Conservation (phyloP, 2,329 filamentous ascomycete genomes). For the Colletotrichum sp. region DNA sequence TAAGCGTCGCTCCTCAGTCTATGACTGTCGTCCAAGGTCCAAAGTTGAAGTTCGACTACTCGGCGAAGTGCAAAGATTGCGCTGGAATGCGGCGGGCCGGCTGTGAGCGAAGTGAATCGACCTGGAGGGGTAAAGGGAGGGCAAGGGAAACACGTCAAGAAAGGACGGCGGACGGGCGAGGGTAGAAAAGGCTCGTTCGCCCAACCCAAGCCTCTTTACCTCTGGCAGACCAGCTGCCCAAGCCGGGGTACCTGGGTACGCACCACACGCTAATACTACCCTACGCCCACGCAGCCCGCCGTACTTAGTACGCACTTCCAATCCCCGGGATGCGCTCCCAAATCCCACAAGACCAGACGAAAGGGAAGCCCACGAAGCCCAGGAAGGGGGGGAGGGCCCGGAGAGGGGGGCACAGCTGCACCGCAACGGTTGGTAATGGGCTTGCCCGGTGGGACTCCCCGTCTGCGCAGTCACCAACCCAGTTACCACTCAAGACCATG, state of each 20-base stretch:
- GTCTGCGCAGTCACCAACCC: background rate
- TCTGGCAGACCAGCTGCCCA: background rate
- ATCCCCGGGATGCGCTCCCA: conserved; percentile 12
- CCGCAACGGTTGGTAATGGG: background rate
- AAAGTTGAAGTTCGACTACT: conserved; percentile 3
- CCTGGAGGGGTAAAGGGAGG: conserved; percentile 14
- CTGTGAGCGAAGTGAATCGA: background rate
- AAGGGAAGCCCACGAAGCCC: background rate
- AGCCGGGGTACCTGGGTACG: conserved; percentile 12
- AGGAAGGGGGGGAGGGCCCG: background rate
- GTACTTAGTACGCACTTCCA: conserved; percentile 9
- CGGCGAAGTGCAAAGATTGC: conserved; percentile 13
- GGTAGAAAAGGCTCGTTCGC: conserved; percentile 22
- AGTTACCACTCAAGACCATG: background rate
- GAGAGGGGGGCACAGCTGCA: background rate
- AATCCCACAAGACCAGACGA: conserved; percentile 17
- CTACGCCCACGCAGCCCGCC: background rate
- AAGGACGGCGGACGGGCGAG: conserved; percentile 12
- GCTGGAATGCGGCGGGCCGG: conserved; percentile 12
- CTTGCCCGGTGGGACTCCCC: conserved; percentile 16
- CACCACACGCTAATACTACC: conserved; percentile 1
- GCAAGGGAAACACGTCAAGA: background rate
- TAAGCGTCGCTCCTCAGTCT: conserved; percentile 5
- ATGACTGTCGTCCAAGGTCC: conserved; percentile 17
- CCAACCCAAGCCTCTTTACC: conserved; percentile 5